Evolutionary conservation across 805 yeast species (phyloP), one percentile per base, ranked within the genome.

Genomic region (Yarrowia deformans): DNA sequence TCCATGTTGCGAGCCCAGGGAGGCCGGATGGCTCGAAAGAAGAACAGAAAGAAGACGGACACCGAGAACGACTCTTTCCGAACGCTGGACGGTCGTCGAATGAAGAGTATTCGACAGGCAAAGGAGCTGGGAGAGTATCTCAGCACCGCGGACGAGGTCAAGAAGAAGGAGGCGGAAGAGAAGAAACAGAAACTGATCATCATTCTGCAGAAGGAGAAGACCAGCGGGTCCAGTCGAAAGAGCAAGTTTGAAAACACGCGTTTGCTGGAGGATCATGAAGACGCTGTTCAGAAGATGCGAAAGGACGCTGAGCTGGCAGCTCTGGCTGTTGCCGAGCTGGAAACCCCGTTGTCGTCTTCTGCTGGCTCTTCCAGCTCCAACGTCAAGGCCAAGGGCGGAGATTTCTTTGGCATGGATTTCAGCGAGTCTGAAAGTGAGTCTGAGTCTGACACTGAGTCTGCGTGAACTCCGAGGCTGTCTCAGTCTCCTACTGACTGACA

Each of bases 1-100:
- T 75, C 80, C 18, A 74, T 79, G 72, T 73, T 84, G 66, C 78
- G 80, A 46, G 80, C 81, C 4, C 80, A 79, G 67, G 85, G 83
- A 3, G 80, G 79, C 1, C 73, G 76, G 34, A 79, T 79, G 81
- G 73, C 77, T 16, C 76, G 78, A 40, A 71, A 72, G 68, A 69
- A 70, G 66, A 72, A 72, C 54, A 68, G 71, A 12, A 72, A 71
- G 16, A 75, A 70, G 64, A 73, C 74, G 14, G 71, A 71, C 29
- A 68, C 60, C 16, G 77, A 78, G 8, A 74, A 66, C 52, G 83
- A 81, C 69, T 72, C 76, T n/a, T 81, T 76, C 68, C 76, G 80
- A 49, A 81, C 81, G 0, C 71, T 82, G 39, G 83, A 81, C 68
- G 85, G 85, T 3, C 73, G 79, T n/a, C 72, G 80, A 18, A 74